These are phyloP conservation scores for Leccinum fuscescens DNA, from an alignment of 1,284 basidiomycete species.

Conservation along the genomic window DNA sequence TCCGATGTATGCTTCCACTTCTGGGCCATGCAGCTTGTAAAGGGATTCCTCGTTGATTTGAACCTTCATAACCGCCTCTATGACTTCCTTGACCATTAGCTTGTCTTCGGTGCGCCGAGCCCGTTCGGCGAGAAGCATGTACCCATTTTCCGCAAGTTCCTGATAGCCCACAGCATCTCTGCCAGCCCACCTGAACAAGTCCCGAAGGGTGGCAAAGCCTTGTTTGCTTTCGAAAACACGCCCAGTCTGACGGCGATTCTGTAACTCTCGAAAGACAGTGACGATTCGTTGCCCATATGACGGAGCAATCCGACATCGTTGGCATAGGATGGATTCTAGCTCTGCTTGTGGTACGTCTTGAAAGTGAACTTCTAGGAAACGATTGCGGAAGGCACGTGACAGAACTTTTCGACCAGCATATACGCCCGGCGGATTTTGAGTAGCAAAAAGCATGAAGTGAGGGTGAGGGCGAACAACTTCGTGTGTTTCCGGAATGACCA, in stretches of 20 bases:
- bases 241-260: slow-evolving; percentile 86
- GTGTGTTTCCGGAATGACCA: slow-evolving; percentile 94
- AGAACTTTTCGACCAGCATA: slow-evolving; percentile 96
- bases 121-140: slow-evolving; percentile 96
- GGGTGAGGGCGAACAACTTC: slow-evolving; percentile 94
- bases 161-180: slow-evolving; percentile 88
- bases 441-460: slow-evolving; percentile 97
- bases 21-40: slow-evolving; percentile 62
- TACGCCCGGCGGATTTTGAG: slow-evolving; percentile 97
- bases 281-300: slow-evolving; percentile 93
- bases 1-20: slow-evolving; percentile 51
- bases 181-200: slow-evolving; percentile 96
- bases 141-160: slow-evolving; percentile 93
- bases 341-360: slow-evolving; percentile 95
- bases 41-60: slow-evolving; percentile 70
- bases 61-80: slow-evolving; percentile 90
- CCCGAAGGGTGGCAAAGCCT: slow-evolving; percentile 94
- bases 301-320: slow-evolving; percentile 87
- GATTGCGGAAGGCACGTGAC: slow-evolving; percentile 95
- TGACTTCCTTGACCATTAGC: slow-evolving; percentile 85
- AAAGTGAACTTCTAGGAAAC: slow-evolving; percentile 99
- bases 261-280: slow-evolving; percentile 89
- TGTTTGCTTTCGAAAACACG: slow-evolving; percentile 98
- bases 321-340: slow-evolving; percentile 89
- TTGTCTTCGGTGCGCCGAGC: slow-evolving; percentile 86